Evolutionary conservation across 164 flowering plant species (phyloP).

Genomic region (Malania oleifera): DNA sequence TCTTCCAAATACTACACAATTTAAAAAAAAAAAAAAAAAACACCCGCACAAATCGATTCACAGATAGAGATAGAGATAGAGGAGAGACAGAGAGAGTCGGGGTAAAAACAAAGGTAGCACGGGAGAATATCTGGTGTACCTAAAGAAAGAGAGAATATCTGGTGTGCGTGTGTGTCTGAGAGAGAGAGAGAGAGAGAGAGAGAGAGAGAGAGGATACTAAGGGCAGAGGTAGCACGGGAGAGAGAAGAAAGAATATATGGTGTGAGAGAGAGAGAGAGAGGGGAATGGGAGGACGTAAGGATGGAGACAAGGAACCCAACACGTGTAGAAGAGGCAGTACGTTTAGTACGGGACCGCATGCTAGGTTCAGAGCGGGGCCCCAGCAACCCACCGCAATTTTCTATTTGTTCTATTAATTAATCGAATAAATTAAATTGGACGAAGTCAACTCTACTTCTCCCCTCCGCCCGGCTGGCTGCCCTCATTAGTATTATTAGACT

Average conservation of each 20-base stretch:
- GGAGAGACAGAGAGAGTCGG: slow-evolving; percentile 6
- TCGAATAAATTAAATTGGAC: no score
- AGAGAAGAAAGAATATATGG: not conserved
- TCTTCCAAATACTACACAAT: not conserved
- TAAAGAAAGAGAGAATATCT: not conserved
- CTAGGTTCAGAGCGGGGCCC: no score
- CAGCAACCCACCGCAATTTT: no score
- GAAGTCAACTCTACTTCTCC: no score
- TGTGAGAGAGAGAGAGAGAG: not conserved
- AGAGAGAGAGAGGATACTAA: not conserved
- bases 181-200: not conserved
- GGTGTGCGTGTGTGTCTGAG: not conserved
- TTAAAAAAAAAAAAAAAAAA: no score
- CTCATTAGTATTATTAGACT: no score
- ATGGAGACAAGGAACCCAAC: not conserved
- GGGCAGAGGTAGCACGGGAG: no score
- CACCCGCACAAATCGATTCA: no score
- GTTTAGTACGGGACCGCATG: slow-evolving; percentile 6
- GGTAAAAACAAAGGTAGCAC: no score
- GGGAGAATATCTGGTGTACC: not conserved
- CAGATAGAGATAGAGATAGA: not conserved
- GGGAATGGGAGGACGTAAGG: slow-evolving; percentile 9
- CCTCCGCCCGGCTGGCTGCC: no score
- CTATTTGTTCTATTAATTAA: no score
- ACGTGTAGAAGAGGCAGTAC: slow-evolving; percentile 8